These are phyloP conservation scores for Leptographium radiaticola DNA, from an alignment of 2,329 filamentous ascomycete species.

Conservation along the genomic window DNA sequence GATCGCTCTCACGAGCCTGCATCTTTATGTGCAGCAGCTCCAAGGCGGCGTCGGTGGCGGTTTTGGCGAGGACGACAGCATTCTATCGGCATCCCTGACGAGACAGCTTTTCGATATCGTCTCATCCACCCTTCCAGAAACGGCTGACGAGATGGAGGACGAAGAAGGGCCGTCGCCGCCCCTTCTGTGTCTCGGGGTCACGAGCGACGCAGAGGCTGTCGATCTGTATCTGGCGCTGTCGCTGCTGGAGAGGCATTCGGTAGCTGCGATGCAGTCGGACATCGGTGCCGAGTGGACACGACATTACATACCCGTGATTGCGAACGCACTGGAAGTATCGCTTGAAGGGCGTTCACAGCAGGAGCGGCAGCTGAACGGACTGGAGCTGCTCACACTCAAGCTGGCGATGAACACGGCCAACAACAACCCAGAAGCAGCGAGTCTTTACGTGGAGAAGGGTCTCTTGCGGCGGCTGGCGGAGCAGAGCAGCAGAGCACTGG, in stretches of 20 bases:
- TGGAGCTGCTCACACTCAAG: conserved; percentile 43
- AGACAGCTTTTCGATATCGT: conserved; percentile 35
- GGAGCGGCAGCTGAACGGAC: conserved; percentile 19
- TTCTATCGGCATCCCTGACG: conserved; percentile 36
- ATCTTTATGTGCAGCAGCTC: conserved; percentile 37
- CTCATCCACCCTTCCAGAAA: conserved; percentile 17
- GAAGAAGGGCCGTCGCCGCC: conserved; percentile 12
- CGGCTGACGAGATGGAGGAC: conserved; percentile 18
- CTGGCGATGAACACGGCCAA: conserved; percentile 80
- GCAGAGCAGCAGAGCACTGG: conserved; percentile 39
- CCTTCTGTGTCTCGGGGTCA: conserved; percentile 14
- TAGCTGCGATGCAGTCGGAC: conserved; percentile 31
- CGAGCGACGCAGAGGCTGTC: conserved; percentile 19
- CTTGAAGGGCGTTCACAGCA: conserved; percentile 15
- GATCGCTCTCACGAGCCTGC: conserved; percentile 50
- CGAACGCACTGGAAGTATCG: conserved; percentile 30
- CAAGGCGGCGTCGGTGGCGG: conserved; percentile 11
- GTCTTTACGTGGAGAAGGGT: conserved; percentile 50
- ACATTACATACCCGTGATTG: conserved; percentile 37
- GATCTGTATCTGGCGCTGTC: conserved; percentile 32
- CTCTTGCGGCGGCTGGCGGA: conserved; percentile 35
- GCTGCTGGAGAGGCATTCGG: conserved; percentile 40
- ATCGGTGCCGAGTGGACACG: conserved; percentile 31
- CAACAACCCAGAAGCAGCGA: conserved; percentile 57
- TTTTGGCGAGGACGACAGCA: conserved; percentile 19